Evolutionary conservation across 2,329 filamentous ascomycete species (phyloP), one percentile per base, ranked within the genome.

Genomic region (Talaromyces sp.): DNA sequence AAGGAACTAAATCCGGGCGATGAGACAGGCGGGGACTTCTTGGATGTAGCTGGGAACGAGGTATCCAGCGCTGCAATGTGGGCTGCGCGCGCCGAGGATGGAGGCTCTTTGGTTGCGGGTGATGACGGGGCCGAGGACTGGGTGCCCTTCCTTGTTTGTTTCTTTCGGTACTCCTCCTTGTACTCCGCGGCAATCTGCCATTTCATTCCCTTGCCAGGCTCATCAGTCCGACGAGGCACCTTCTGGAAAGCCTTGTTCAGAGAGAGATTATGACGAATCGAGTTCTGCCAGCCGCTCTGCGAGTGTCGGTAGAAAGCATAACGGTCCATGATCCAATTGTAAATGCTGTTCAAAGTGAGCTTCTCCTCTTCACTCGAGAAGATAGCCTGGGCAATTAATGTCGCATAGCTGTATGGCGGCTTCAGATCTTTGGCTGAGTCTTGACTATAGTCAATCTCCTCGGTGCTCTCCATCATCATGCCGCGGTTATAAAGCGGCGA

Each of bases 131-230:
- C 74, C 5, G 74, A 76, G 10, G 75, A 77, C 41, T 75, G 73
- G 5, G 67, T 70, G 11, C 75, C 74, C 50, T 75, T 77, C 29
- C 75, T 72, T 35, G 71, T 67, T 61, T 77, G 74, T 62, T 88
- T 90, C 69, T 89, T 89, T 54, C 91, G 82, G 79, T 97, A 96
- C 48, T 96, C 93, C 16, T 97, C 90, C 44, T 88, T 86, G 60
- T 87, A 83, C 58, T 95, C 90, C 1, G 89, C 82, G 3, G 90
- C 86, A 66, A 99, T 92, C 73, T 93, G 90, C 94, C 94, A 99
- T 70, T 97, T 97, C 91, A 97, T 97, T 24, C 94, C 94, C 71
- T 99, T 99, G 11, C 94, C 94, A 19, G 94, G 94, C 70, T 99
- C 94, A 63, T 97, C 91, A 0, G 91, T 96, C 14, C 90, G 87